These are phyloP conservation scores for Rhizomucor pusillus DNA, from an alignment of 371 early-diverging fungal genomes.

Conservation along the genomic window DNA sequence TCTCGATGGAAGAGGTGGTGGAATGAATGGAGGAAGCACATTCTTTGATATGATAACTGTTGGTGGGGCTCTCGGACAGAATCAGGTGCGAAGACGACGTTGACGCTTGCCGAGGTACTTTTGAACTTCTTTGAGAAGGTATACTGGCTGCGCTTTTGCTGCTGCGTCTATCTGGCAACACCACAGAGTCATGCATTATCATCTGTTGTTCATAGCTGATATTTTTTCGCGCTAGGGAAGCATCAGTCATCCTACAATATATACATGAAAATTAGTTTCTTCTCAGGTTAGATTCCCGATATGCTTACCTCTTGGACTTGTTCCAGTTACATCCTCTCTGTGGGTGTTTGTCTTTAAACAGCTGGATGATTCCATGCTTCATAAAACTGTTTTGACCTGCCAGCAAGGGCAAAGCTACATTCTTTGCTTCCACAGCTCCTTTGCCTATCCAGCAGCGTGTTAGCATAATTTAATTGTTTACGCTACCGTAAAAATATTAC, in stretches of 20 bases:
- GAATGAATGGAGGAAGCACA: slow-evolving; percentile 47
- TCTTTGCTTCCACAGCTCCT: slow-evolving; percentile 75
- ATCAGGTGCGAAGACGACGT: slow-evolving; percentile 8
- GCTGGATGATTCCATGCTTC: slow-evolving; percentile 76
- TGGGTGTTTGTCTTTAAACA: slow-evolving; percentile 75
- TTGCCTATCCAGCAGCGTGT: slow-evolving; percentile 34
- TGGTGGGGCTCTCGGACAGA: slow-evolving; percentile 18
- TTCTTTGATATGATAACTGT: slow-evolving; percentile 17
- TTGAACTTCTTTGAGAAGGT: slow-evolving; percentile 14
- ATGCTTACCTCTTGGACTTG: slow-evolving; percentile 11
- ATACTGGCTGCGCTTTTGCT: slow-evolving; percentile 12
- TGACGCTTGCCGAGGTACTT: slow-evolving; percentile 8
- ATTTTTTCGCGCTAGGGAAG: background rate
- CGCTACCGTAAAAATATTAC: slow-evolving; percentile 13
- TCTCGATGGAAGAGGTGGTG: slow-evolving; percentile 42
- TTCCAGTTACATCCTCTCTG: slow-evolving; percentile 53
- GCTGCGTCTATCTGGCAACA: slow-evolving; percentile 6
- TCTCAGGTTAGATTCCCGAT: background rate
- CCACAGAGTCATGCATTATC: background rate
- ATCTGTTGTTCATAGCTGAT: slow-evolving; percentile 4
- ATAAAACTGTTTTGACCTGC: slow-evolving; percentile 66
- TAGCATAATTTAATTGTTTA: background rate
- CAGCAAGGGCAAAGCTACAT: slow-evolving; percentile 63
- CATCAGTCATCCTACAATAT: slow-evolving; percentile 3
- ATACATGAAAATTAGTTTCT: background rate